Conservation (phyloP, 768 basidiomycete genomes). For the Pulveroboletus sp. region DNA sequence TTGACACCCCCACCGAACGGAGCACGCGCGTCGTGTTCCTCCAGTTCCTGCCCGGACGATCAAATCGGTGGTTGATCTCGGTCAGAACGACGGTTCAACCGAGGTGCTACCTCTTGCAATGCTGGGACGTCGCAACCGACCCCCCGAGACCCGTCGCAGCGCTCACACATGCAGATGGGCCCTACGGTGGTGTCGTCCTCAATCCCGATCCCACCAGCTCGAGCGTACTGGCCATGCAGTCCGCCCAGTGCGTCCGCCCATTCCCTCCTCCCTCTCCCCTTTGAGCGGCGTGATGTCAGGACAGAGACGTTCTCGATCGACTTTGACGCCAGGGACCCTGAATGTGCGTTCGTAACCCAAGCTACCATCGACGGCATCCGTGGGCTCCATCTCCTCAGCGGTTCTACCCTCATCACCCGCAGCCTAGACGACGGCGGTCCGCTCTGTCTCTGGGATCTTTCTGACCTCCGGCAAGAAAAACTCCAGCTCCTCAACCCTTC, state of each 20-base stretch:
- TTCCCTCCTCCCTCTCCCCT: background rate
- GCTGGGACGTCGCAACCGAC: conserved; percentile 47
- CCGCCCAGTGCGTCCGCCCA: conserved; percentile 33
- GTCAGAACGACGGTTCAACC: conserved; percentile 29
- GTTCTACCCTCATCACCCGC: conserved; percentile 37
- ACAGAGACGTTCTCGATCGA: conserved; percentile 42
- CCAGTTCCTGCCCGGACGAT: conserved; percentile 43
- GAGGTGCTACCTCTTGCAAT: conserved; percentile 40
- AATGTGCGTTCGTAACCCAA: conserved; percentile 34
- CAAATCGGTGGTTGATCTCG: conserved; percentile 44
- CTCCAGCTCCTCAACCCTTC: conserved; percentile 36
- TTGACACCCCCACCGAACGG: conserved; percentile 21
- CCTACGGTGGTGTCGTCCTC: conserved; percentile 41
- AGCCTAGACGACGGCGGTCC: conserved; percentile 24
- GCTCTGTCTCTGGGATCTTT: conserved; percentile 35
- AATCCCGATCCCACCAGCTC: conserved; percentile 37
- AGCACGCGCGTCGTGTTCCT: conserved; percentile 39
- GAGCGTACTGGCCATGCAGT: conserved; percentile 40
- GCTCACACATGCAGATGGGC: conserved; percentile 28
- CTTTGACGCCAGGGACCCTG: conserved; percentile 32
- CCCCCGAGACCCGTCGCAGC: conserved; percentile 41
- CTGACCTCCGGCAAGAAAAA: conserved; percentile 25
- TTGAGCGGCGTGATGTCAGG: conserved; percentile 18
- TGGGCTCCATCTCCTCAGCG: conserved; percentile 34
- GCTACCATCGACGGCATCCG: conserved; percentile 31